A percentile compares a stretch with the other conserved stretches of the same genome.
phyloP scores from a whole-genome alignment of 169 alveolate species.

The Perkinsus olseni region DNA sequence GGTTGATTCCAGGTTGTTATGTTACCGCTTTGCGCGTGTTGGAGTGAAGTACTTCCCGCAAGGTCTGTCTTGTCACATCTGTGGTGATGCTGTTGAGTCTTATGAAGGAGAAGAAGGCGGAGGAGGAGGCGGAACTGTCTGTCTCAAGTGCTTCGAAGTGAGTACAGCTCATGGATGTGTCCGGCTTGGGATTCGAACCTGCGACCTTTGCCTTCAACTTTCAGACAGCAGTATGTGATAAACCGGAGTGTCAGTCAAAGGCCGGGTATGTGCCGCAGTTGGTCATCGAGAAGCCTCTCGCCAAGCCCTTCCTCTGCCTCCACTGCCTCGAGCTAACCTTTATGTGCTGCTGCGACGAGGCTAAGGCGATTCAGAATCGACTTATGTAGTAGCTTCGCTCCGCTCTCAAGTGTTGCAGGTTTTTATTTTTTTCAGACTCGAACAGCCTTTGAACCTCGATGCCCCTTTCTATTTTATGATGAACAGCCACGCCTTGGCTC shows the following conservation, averaged over 20 bases:
- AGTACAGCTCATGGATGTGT: neutral
- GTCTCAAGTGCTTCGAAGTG: neutral
- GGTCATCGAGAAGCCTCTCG: neutral
- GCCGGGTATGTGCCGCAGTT: neutral
- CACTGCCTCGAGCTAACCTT: neutral
- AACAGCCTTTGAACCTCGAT: neutral
- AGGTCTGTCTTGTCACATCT: neutral
- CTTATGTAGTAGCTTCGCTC: neutral
- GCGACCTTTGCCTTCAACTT: neutral
- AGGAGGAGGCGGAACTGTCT: neutral
- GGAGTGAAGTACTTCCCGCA: neutral
- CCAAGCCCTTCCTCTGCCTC: neutral
- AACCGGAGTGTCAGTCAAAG: neutral
- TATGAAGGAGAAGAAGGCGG: neutral
- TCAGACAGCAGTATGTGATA: neutral
- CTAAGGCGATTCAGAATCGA: neutral
- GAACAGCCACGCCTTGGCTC: neutral
- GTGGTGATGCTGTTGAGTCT: neutral
- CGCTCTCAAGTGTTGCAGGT: neutral
- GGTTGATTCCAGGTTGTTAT: neutral
- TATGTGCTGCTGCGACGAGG: neutral
- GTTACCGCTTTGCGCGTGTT: neutral
- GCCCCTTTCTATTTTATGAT: neutral
- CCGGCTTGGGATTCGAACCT: neutral
- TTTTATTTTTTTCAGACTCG: neutral